Evolutionary conservation across 176 grass and related monocot genomes (phyloP), one percentile per base, ranked within the genome.

Genomic region (Bolboschoenus planiculmis): DNA sequence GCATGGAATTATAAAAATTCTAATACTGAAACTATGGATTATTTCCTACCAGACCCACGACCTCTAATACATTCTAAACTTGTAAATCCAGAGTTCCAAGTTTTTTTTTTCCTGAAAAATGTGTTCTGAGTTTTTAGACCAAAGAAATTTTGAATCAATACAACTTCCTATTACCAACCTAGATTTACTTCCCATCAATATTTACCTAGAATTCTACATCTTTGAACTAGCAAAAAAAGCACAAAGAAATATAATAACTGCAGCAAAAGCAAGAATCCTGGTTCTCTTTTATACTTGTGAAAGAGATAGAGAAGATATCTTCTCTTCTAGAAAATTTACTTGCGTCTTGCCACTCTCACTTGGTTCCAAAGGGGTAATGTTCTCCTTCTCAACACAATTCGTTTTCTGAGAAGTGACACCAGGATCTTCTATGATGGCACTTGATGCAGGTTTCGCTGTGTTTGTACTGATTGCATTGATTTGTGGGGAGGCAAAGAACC

Each of bases 121-220:
- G n/a, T n/a, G 10, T 24, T 48, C 23, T 16, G 20, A 29, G 13
- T 29, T 26, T 48, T 27, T 26, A 48, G 42, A 48, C 46, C 72
- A 77, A 77, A 77, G 72, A 51, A 65, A 82, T 59, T 82, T 46
- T 82, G 79, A 82, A 82, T 82, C 9, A 66, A 63, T 35, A 66
- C 24, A 47, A 66, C 14, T 61, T 30, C 26, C 31, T 39, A 21
- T 13, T 80, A 20, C 46, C 78, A 80, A 80, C 71, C 23, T 33
- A 27, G 53, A 58, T 60, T 58, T 42, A 80, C 2, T 31, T 51
- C 60, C 35, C 18, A 66, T 21, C 4, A 31, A 63, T 65, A 82
- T 82, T 82, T 82, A 82, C 80, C 80, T 63, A 66, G 2, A 55
- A 65, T 46, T 82, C 37, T 65, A 82, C 23, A 42, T 80, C 51